phyloP scores from a whole-genome alignment of 148 eudicot genomes.

The Diospyros kaki region DNA sequence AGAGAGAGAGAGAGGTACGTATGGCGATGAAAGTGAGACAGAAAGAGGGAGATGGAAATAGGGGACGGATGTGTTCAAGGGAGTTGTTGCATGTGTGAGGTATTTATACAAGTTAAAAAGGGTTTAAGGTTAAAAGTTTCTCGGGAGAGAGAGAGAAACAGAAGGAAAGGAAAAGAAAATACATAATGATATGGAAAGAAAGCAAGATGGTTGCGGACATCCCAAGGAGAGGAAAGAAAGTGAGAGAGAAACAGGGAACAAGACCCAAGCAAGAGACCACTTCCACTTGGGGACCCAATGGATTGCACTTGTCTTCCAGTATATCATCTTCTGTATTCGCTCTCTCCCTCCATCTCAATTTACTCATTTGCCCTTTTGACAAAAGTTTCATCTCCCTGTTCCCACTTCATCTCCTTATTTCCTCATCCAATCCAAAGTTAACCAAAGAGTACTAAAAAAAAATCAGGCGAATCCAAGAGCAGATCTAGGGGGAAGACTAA shows the following conservation, averaged over 20 bases:
- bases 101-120: conserved; percentile 44
- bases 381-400: not conserved
- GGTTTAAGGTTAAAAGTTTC: conserved; percentile 2
- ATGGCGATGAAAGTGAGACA: conserved; percentile 16
- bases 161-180: not conserved
- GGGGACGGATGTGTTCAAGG: conserved; percentile 9
- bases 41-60: conserved; percentile 9
- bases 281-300: conserved; percentile 28
- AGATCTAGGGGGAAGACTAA: too few relatives aligned
- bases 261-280: conserved; percentile 12
- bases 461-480: too few relatives aligned
- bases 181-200: not conserved
- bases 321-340: conserved; percentile 6
- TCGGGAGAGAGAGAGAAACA: conserved; percentile 10
- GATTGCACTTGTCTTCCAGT: conserved; percentile 31
- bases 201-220: conserved; percentile 40
- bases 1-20: conserved; percentile 1
- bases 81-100: conserved; percentile 47
- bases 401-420: too few relatives aligned
- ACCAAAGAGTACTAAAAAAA: too few relatives aligned
- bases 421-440: too few relatives aligned
- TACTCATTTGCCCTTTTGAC: conserved; percentile 1
- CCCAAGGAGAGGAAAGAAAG: conserved; percentile 37
- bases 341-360: not conserved
- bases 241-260: conserved; percentile 33